phyloP scores from a whole-genome alignment of 228 moss, liverwort and hornwort species.

The Sphagnum fallax region DNA sequence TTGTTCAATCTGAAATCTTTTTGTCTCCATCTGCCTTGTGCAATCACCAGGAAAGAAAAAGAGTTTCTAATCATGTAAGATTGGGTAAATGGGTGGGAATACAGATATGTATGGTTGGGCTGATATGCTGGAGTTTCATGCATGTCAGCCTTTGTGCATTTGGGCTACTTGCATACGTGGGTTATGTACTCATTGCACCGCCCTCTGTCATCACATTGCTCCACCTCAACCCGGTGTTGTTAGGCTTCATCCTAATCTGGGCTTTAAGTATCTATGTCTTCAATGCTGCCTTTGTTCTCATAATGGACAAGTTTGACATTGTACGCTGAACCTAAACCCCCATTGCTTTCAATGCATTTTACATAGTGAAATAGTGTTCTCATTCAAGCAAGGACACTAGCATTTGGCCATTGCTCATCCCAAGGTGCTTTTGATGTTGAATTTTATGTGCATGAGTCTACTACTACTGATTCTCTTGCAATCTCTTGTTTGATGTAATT shows the following conservation, averaged over 20 bases:
- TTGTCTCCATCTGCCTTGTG: neutral
- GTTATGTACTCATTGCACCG: conserved; percentile 31
- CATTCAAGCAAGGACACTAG: neutral
- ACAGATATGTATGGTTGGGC: conserved; percentile 35
- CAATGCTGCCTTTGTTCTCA: conserved; percentile 34
- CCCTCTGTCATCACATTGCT: conserved; percentile 26
- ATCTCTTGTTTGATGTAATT: no score
- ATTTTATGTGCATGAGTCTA: no score
- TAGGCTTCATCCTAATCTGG: conserved; percentile 34
- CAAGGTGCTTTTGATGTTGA: no score
- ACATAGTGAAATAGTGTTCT: neutral
- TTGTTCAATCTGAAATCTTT: neutral
- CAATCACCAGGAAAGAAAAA: neutral
- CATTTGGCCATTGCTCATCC: neutral
- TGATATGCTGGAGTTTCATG: conserved; percentile 36
- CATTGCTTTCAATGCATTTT: neutral
- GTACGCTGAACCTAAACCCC: conserved; percentile 3
- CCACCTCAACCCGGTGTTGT: conserved; percentile 29
- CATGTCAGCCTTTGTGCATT: conserved; percentile 41
- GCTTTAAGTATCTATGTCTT: conserved; percentile 34
- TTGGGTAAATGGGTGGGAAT: neutral
- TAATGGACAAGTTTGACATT: conserved; percentile 24
- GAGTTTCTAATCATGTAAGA: neutral
- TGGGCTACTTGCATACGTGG: conserved; percentile 36
- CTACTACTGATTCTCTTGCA: no score